Percentiles rank a stretch among this genome's conserved stretches.
Evolutionary conservation across 2,329 filamentous ascomycete genomes (phyloP).

Genomic region (Aspergillus melleus): DNA sequence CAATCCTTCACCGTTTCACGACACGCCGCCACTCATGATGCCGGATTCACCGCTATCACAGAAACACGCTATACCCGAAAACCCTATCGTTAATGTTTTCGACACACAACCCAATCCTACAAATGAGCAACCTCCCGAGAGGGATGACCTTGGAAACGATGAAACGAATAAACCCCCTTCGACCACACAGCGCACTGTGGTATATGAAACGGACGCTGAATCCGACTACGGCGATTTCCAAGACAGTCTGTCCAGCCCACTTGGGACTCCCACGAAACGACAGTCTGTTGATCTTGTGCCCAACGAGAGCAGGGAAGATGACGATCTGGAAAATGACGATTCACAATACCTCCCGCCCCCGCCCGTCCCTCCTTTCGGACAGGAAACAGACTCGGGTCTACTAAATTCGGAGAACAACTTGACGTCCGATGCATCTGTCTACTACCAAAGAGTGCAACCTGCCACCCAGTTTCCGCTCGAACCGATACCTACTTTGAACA

Average conservation of each 20-base stretch:
- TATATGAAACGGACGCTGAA: conserved; percentile 47
- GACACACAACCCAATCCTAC: conserved; percentile 4
- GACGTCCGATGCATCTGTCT: conserved; percentile 39
- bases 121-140: not conserved
- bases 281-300: not conserved
- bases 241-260: conserved; percentile 18
- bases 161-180: conserved; percentile 1
- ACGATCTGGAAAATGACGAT: conserved; percentile 21
- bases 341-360: conserved; percentile 37
- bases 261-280: conserved; percentile 9
- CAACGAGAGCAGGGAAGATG: conserved; percentile 6
- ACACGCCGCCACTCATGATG: not conserved
- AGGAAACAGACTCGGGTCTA: conserved; percentile 25
- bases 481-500: conserved; percentile 36
- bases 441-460: conserved; percentile 36
- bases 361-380: conserved; percentile 20
- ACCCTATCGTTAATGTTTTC: not conserved
- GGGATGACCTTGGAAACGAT: not conserved
- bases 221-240: conserved; percentile 33
- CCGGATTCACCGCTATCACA: not conserved
- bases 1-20: not conserved
- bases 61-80: not conserved
- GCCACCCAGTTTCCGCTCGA: conserved; percentile 40
- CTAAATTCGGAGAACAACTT: conserved; percentile 27
- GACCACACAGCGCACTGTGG: conserved; percentile 31